Conservation (phyloP, 805 yeast species). For the Lipomyces sp. region DNA sequence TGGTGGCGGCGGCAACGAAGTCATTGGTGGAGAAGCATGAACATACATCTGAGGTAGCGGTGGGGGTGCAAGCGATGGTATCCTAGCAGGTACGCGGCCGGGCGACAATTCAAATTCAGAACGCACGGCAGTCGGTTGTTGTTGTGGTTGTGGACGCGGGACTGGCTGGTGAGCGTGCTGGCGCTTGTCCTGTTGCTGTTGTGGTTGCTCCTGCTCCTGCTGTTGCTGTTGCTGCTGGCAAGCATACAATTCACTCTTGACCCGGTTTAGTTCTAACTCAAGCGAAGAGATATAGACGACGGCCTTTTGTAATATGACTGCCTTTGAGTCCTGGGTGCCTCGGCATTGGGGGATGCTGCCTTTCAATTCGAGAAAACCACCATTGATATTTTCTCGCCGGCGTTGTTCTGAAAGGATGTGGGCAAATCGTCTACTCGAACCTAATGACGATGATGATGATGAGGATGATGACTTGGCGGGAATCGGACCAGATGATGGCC, state of each 20-base stretch:
- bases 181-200: too few species aligned
- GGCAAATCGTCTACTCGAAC: slow-evolving; percentile 45
- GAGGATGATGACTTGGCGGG: slow-evolving; percentile 16
- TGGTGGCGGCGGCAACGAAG: background rate
- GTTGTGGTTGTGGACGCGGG: slow-evolving; percentile 5
- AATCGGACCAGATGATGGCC: background rate
- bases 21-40: background rate
- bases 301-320: slow-evolving; percentile 52
- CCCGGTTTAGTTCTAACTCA: slow-evolving; percentile 43
- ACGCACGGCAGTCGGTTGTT: slow-evolving; percentile 3
- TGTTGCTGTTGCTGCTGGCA: background rate
- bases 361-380: slow-evolving; percentile 51
- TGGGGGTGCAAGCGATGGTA: slow-evolving; percentile 1
- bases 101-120: background rate
- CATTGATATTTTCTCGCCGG: slow-evolving; percentile 53
- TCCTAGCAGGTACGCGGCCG: too few species aligned
- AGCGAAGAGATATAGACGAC: slow-evolving; percentile 50
- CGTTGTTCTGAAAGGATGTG: slow-evolving; percentile 55
- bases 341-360: slow-evolving; percentile 50
- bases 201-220: too few species aligned
- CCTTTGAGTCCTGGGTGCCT: slow-evolving; percentile 53
- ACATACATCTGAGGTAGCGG: background rate
- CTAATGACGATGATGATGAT: background rate
- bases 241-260: slow-evolving; percentile 30
- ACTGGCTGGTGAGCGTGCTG: background rate